Evolutionary conservation across 2,329 filamentous ascomycete species (phyloP).

Genomic region (Penicillium sp.): DNA sequence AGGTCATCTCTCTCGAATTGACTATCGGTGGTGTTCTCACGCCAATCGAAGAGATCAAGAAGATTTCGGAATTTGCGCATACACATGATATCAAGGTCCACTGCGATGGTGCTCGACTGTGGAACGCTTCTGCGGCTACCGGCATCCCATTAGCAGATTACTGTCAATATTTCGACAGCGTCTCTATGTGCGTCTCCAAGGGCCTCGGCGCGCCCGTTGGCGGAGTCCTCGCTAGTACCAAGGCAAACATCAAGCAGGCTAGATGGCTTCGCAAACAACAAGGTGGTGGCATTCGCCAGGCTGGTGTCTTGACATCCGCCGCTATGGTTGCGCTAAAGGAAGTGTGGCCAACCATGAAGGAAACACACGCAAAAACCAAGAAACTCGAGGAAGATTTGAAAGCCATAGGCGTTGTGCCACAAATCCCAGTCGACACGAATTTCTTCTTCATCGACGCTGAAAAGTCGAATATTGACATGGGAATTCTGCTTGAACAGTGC

Average conservation of each 20-base stretch:
- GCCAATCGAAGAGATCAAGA: conserved; percentile 15
- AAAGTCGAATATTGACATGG: conserved; percentile 24
- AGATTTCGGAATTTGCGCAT: conserved; percentile 25
- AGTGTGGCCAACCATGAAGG: conserved; percentile 25
- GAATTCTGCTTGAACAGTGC: conserved; percentile 25
- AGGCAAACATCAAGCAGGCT: conserved; percentile 28
- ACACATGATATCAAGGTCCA: conserved; percentile 29
- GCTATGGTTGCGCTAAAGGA: conserved; percentile 24
- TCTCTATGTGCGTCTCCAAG: conserved; percentile 35
- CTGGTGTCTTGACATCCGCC: conserved; percentile 21
- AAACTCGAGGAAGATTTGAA: conserved; percentile 20
- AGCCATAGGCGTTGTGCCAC: conserved; percentile 50
- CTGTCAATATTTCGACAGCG: conserved; percentile 32
- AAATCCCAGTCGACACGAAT: conserved; percentile 37
- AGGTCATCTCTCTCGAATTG: conserved; percentile 16
- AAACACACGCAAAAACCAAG: conserved; percentile 23
- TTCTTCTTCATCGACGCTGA: conserved; percentile 26
- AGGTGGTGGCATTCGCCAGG: conserved; percentile 34
- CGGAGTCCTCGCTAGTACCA: conserved; percentile 30
- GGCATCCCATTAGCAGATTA: conserved; percentile 29
- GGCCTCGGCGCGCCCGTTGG: conserved; percentile 35
- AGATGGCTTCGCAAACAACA: conserved; percentile 33
- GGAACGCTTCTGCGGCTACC: conserved; percentile 28
- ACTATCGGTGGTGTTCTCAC: conserved; percentile 18
- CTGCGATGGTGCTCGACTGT: conserved; percentile 33